Base-by-base conservation (phyloP, 495 filamentous ascomycete species). In the Trichoderma virens region DNA sequence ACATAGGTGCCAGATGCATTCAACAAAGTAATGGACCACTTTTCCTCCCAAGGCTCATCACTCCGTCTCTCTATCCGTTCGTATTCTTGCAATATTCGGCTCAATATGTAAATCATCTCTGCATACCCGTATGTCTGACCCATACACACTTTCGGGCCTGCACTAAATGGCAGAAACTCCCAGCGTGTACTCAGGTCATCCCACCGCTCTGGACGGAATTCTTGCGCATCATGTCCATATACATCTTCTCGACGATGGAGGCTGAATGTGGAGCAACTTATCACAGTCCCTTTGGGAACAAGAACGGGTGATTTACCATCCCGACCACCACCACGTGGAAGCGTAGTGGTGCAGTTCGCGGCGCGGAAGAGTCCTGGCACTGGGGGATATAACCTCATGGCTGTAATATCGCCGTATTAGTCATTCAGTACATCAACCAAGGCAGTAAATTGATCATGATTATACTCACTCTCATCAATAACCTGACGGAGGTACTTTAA, bases 111-210 rank as follows among this genome's bases (percentile, higher is more conserved):
- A 6, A 13, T 13, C 34, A 35, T 35, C 13, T 35, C 6, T 6
- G 13, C 34, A 13, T 35, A 35, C 13, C 6, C 34, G 34, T 35
- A 35, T 13, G 34, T 35, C 70, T 84, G 80, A 13, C 81, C 82
- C 25, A 74, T 75, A 77, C 78, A 88, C 39, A 87, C 84, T 23
- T 86, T 75, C 0, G 86, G 86, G 0, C 86, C 86, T 0, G 85
- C 85, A 61, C 81, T 83, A 66, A 89, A 89, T 0, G 87, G 86
- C 34, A 88, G 64, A 68, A 83, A 89, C 59, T 84, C 79, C 82
- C 80, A 87, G 5, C 78, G 32, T 16, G 9, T 1, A 18, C 6
- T 35, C 18, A 23, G 41, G 62, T 67, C n/a, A 71, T 72, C 41
- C 80, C 81, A 85, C n/a, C 80, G 69, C 45, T 80, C 73, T 6